A percentile compares a stretch with the other conserved stretches of the same genome.
These are phyloP conservation scores for Amanita muscaria DNA, from an alignment of 768 basidiomycete genomes.

Conservation along the genomic window DNA sequence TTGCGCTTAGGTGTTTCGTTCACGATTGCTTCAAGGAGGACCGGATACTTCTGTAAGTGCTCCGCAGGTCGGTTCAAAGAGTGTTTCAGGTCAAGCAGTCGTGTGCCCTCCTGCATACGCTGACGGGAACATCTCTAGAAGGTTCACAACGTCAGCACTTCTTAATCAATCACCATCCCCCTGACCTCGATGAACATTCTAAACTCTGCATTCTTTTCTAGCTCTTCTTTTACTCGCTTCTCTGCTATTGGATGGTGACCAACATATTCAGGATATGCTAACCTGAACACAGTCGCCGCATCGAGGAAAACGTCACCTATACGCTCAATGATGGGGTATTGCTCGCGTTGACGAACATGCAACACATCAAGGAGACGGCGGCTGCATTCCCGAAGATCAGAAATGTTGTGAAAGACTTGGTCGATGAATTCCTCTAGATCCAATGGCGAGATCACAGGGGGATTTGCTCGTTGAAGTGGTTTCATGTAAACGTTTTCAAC, in stretches of 20 bases:
- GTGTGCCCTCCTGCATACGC: slow-evolving; percentile 29
- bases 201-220: slow-evolving; percentile 74
- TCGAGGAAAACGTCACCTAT: slow-evolving; percentile 88
- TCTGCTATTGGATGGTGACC: slow-evolving; percentile 82
- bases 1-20: slow-evolving; percentile 76
- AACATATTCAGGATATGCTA: slow-evolving; percentile 79
- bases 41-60: slow-evolving; percentile 78
- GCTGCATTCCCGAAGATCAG: slow-evolving; percentile 80
- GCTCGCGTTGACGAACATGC: slow-evolving; percentile 80
- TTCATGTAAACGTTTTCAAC: slow-evolving; percentile 61
- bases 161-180: background rate
- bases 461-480: slow-evolving; percentile 37
- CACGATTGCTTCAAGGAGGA: slow-evolving; percentile 77
- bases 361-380: slow-evolving; percentile 77
- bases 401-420: slow-evolving; percentile 83
- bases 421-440: slow-evolving; percentile 79
- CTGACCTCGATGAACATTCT: slow-evolving; percentile 79
- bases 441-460: slow-evolving; percentile 35
- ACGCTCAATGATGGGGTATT: slow-evolving; percentile 69
- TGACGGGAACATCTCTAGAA: slow-evolving; percentile 34
- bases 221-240: slow-evolving; percentile 79
- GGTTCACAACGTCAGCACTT: background rate
- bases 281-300: slow-evolving; percentile 79
- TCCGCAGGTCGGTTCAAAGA: slow-evolving; percentile 74
- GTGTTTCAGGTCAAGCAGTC: slow-evolving; percentile 59